Evolutionary conservation across 1,284 basidiomycete genomes (phyloP), one percentile per base, ranked within the genome.

Genomic region (Melampsora larici-populina): DNA sequence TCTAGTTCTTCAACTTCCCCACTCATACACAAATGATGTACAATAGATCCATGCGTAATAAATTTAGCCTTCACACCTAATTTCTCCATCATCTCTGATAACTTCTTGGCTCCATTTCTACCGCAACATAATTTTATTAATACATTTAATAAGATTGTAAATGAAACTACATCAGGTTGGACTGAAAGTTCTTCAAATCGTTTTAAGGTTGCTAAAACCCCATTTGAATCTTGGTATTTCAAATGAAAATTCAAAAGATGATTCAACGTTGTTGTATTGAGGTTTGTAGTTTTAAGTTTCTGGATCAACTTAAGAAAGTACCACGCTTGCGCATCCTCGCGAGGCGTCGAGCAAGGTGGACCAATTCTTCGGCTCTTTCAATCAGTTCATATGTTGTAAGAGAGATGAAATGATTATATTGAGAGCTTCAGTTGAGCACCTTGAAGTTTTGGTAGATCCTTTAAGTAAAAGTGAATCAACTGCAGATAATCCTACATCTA

Each of bases 191-290:
- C 11, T 65, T 75, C 72, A 49, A 75, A 66, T 26, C n/a, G 48
- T 67, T 75, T 75, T 13, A 75, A 51, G 49, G 62, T 58, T n/a
- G 15, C 64, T 24, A 66, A 55, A 21, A 67, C 72, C 1, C 33
- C 29, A 15, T 36, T 40, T n/a, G 67, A 48, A 24, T 66, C 26
- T 18, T 46, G 43, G 15, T 46, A 46, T n/a, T 48, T 63, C 1
- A 48, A 66, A 43, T 75, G 72, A 51, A 58, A 75, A 31, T 75
- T 75, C 18, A 75, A 64, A 51, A 75, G 67, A 40, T 75, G 72
- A 40, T 75, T 75, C 29, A 75, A 49, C 2, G 72, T 75, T 24
- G 64, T 67, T 24, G 72, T 43, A 31, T 75, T 67, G 8, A 64
- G 64, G 7, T 49, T 60, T 24, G 66, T 29, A 4, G 46, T 63